Base-by-base conservation (phyloP, 495 filamentous ascomycete genomes). In the Neurospora sp. region DNA sequence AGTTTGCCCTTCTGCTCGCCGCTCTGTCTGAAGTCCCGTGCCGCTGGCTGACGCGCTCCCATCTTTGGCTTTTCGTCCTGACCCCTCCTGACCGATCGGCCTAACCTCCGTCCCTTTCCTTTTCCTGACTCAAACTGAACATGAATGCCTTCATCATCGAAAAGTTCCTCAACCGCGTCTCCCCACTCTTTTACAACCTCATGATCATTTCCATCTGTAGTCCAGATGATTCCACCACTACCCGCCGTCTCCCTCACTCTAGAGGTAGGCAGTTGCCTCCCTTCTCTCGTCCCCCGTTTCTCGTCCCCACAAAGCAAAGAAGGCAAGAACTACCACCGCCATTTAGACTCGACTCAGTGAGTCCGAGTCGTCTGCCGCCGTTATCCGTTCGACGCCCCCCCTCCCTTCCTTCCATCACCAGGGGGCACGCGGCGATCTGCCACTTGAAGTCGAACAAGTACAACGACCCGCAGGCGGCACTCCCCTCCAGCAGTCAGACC, bases 61-160 rank as follows among this genome's bases (percentile, higher is more conserved):
- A 0, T n/a, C 41, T 44, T 44, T 7, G 16, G 16, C 41, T 44
- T 41, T 0, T 18, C 16, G 2, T 40, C 40, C 40, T 41, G 14
- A 41, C 14, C 18, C 41, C 16, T 44, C 41, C 41, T 44, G 16
- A 0, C 4, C 41, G 14, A 44, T n/a, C 41, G 16, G 7, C 2
- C 41, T n/a, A 8, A 44, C 18, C 41, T 8, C 41, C 41, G 2
- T n/a, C 1, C 41, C 16, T 3, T n/a, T 44, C 7, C 16, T 44
- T 44, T 0, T 0, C 6, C 5, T n/a, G 7, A 44, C 5, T 44
- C 1, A 1, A n/a, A n/a, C n/a, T n/a, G n/a, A n/a, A 44, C 0
- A 44, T 44, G 7, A 44, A 44, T n/a, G 41, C 16, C 7, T 44
- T n/a, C 18, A 9, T 44, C 0, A 44, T 44, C 14, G 41, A 44